Conservation (phyloP, 768 basidiomycete species). For the Neoboletus subvelutipes region DNA sequence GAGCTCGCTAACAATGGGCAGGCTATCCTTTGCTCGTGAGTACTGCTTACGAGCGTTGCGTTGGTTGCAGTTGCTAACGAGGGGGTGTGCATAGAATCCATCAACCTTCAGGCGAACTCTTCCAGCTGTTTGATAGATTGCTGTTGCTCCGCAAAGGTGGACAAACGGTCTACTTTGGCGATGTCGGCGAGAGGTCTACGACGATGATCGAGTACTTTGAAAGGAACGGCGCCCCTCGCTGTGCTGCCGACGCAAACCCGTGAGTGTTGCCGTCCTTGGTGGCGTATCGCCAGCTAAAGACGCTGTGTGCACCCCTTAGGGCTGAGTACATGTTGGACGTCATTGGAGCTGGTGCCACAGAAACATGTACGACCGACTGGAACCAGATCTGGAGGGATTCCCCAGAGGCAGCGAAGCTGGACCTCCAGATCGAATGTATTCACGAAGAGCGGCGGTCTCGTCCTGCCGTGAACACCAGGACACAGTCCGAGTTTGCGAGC, state of each 20-base stretch:
- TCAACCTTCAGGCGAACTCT: constrained; percentile 46
- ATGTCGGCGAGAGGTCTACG: constrained; percentile 26
- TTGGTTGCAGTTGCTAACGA: background rate
- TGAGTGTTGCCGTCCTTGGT: constrained; percentile 13
- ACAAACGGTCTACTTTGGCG: constrained; percentile 68
- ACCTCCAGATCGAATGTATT: constrained; percentile 44
- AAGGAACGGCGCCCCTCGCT: constrained; percentile 21
- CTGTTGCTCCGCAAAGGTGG: constrained; percentile 53
- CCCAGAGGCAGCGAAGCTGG: constrained; percentile 36
- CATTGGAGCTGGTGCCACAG: constrained; percentile 57
- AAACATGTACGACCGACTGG: constrained; percentile 47
- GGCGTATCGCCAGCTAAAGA: background rate
- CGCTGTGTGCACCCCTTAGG: constrained; percentile 19
- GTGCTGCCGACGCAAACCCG: constrained; percentile 25
- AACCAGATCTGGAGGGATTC: constrained; percentile 47
- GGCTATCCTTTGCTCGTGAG: constrained; percentile 56
- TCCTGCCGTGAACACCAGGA: constrained; percentile 17
- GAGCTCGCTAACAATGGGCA: constrained; percentile 55
- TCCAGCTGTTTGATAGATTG: constrained; percentile 52
- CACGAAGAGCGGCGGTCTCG: constrained; percentile 38
- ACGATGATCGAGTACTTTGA: constrained; percentile 26
- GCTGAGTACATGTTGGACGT: constrained; percentile 51
- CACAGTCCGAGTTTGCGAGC: constrained; percentile 36
- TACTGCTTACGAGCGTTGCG: background rate
- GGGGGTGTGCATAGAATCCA: constrained; percentile 13